Percentiles rank a stretch among this genome's conserved stretches.
Conservation (phyloP, 108 stramenopile species). For the Pseudonitzschia delicatissima region DNA sequence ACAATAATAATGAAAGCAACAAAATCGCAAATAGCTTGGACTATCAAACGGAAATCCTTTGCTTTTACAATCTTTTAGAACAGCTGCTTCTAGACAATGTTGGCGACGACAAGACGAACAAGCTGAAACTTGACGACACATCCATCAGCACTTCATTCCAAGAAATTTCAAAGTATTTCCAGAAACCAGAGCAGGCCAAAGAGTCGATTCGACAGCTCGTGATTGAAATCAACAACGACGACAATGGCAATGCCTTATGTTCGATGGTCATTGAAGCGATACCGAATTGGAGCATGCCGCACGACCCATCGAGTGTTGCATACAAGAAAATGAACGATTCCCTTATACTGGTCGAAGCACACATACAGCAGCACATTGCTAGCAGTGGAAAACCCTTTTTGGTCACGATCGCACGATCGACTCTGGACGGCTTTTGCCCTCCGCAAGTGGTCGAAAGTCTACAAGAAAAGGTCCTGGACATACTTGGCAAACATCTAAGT, state of each 20-base stretch:
- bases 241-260: neutral
- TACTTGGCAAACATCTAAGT: slow-evolving; percentile 33
- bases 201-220: neutral
- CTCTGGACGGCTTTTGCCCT: slow-evolving; percentile 56
- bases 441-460: slow-evolving; percentile 35
- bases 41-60: neutral
- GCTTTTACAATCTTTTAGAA: slow-evolving; percentile 1
- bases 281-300: slow-evolving; percentile 41
- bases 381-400: slow-evolving; percentile 32
- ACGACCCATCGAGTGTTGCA: slow-evolving; percentile 7
- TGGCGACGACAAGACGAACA: neutral
- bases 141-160: neutral
- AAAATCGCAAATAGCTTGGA: neutral
- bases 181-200: neutral
- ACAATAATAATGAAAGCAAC: neutral
- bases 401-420: slow-evolving; percentile 50
- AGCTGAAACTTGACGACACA: neutral
- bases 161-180: slow-evolving; percentile 7
- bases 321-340: slow-evolving; percentile 4
- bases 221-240: neutral
- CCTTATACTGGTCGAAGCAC: slow-evolving; percentile 8
- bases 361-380: neutral
- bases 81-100: neutral
- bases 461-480: slow-evolving; percentile 32
- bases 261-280: slow-evolving; percentile 36